Base-by-base conservation (phyloP, 1,139 yeast genomes). In the Spathaspora sp. region DNA sequence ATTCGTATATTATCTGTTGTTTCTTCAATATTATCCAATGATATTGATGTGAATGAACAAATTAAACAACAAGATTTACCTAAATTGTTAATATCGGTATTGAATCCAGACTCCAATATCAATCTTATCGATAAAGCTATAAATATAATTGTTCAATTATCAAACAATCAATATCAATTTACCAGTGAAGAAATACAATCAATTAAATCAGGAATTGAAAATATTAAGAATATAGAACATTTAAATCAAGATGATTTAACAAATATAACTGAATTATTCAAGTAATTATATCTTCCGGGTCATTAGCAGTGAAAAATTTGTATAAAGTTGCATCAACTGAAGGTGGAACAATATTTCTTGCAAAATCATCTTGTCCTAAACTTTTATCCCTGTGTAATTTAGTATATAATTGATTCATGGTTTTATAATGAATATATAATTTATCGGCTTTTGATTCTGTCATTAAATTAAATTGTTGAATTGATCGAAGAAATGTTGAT, bases 61-160 rank as follows among this genome's bases (percentile, higher is more conserved):
- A 60, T 86, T 15, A 73, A 76, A 46, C 60, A 71, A 10, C 70
- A 71, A 46, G 59, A 68, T 17, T 60, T 83, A 42, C 61, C 78
- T 2, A 57, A 57, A 2, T 62, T 67, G 34, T 63, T 81, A 41
- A 60, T 75, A 5, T 56, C 60, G 7, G 59, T 76, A n/a, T 65
- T 75, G 41, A 55, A 56, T 42, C 56, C 58, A 20, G 79, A 76
- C 39, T 65, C 74, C 1, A 76, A 79, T 51, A 57, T 78, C 13
- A 79, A 80, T 17, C 70, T 84, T 40, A 70, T 81, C 27, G 95
- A 87, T 55, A 83, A 84, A 64, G 73, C 81, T 0, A 65, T 86
- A 51, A 76, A 76, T 50, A 70, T 85, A 31, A 57, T 86, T 17
- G 61, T 75, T 1, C 76, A 77, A 38, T 68, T 86, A 53, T 65